Evolutionary conservation across 768 basidiomycete genomes (phyloP).

Genomic region (Amanita pseudoporphyria): DNA sequence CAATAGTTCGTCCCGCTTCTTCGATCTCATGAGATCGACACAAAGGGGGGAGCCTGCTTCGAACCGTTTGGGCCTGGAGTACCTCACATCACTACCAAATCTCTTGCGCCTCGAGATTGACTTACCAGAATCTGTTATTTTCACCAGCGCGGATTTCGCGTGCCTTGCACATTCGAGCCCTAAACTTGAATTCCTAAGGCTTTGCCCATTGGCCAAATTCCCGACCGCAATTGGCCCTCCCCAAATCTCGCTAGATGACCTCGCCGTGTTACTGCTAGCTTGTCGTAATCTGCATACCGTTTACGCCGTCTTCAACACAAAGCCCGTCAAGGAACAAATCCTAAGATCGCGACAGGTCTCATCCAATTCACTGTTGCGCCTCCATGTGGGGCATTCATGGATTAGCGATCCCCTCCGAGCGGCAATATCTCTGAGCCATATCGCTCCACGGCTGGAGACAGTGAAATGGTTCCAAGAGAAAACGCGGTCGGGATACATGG

Average conservation of each 20-base stretch:
- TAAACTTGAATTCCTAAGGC: conserved; percentile 54
- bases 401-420: conserved; percentile 58
- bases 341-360: conserved; percentile 39
- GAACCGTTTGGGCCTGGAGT: conserved; percentile 51
- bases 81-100: conserved; percentile 41
- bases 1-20: conserved; percentile 66
- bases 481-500: conserved; percentile 60
- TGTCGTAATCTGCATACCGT: conserved; percentile 60
- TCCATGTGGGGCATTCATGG: conserved; percentile 73
- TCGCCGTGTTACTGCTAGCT: conserved; percentile 44
- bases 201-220: conserved; percentile 65
- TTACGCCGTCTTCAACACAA: conserved; percentile 55
- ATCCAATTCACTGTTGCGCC: conserved; percentile 56
- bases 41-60: conserved; percentile 53
- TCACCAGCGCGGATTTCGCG: conserved; percentile 50
- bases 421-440: conserved; percentile 66
- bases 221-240: conserved; percentile 41
- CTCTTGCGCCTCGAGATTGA: conserved; percentile 65
- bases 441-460: conserved; percentile 60
- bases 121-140: conserved; percentile 66
- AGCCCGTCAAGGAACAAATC: conserved; percentile 32
- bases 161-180: conserved; percentile 54
- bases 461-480: conserved; percentile 75
- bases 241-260: conserved; percentile 51
- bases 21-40: conserved; percentile 72